Conservation (phyloP, 75 land plant genomes). For the Cunninghamia lanceolata region DNA sequence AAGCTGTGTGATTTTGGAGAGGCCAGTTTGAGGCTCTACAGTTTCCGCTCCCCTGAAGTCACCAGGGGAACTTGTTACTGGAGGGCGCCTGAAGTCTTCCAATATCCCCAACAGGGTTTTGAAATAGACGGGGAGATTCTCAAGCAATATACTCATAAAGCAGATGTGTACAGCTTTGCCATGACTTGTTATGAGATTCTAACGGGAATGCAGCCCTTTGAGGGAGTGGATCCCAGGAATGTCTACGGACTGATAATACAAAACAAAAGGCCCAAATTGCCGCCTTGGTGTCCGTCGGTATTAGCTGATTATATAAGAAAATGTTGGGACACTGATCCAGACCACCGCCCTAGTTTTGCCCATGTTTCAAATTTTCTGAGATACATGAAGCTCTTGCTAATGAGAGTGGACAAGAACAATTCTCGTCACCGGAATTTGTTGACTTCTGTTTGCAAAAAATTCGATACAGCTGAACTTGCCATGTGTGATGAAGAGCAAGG, state of each 20-base stretch:
- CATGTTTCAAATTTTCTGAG: constrained; percentile 21
- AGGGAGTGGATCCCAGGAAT: not conserved
- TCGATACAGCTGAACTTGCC: not conserved
- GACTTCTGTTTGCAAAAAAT: constrained; percentile 1
- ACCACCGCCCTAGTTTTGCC: constrained; percentile 14
- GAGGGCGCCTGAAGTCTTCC: constrained; percentile 26
- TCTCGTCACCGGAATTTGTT: not conserved
- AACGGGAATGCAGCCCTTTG: constrained; percentile 26
- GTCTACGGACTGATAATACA: not conserved
- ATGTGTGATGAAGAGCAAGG: not conserved
- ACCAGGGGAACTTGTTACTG: not conserved
- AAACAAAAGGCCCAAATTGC: constrained; percentile 18
- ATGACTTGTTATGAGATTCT: constrained; percentile 35
- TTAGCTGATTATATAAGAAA: constrained; percentile 16
- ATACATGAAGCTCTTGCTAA: constrained; percentile 16
- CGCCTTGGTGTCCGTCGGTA: constrained; percentile 13
- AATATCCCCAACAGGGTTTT: not conserved
- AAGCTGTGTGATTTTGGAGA: constrained; percentile 24
- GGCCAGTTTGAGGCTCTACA: constrained; percentile 19
- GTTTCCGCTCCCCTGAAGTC: not conserved
- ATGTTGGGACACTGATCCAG: constrained; percentile 22
- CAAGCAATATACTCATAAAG: constrained; percentile 12
- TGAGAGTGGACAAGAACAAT: not conserved
- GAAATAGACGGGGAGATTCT: not conserved
- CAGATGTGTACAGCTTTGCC: constrained; percentile 38